These are phyloP conservation scores for Rhodomyrtus psidioides DNA, from an alignment of 441 rosid genomes.

Conservation along the genomic window DNA sequence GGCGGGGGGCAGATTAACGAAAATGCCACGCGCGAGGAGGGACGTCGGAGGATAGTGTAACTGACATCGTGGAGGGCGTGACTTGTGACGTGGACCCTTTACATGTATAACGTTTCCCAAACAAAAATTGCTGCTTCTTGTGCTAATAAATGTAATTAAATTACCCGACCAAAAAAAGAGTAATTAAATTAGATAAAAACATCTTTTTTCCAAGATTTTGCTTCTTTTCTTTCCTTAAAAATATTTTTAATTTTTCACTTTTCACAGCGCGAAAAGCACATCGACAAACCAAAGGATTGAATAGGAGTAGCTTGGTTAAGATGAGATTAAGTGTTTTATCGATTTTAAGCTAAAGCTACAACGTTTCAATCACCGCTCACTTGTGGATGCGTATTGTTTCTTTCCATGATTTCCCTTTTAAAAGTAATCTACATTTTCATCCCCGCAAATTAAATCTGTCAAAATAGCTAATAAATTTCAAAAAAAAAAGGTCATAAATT, in stretches of 20 bases:
- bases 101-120: background rate
- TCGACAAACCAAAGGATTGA: accelerated
- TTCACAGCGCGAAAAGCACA: accelerated
- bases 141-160: too few species aligned
- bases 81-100: too few species aligned
- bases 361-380: background rate
- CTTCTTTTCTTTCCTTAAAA: background rate
- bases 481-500: too few species aligned
- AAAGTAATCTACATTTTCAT: too few species aligned
- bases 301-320: background rate
- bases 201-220: too few species aligned
- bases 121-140: background rate
- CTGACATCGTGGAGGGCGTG: too few species aligned
- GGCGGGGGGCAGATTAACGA: background rate
- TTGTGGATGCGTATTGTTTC: background rate
- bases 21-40: too few species aligned
- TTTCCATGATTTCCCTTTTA: background rate
- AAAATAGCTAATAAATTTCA: too few species aligned
- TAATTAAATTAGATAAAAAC: background rate
- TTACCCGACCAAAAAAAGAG: too few species aligned
- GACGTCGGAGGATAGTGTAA: too few species aligned
- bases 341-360: background rate
- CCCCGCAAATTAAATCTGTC: too few species aligned
- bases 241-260: background rate
- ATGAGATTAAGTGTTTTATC: background rate